A percentile compares a stretch with the other conserved stretches of the same genome.
phyloP scores from a whole-genome alignment of 2,329 filamentous ascomycete genomes.

The Stemphylium beticola region DNA sequence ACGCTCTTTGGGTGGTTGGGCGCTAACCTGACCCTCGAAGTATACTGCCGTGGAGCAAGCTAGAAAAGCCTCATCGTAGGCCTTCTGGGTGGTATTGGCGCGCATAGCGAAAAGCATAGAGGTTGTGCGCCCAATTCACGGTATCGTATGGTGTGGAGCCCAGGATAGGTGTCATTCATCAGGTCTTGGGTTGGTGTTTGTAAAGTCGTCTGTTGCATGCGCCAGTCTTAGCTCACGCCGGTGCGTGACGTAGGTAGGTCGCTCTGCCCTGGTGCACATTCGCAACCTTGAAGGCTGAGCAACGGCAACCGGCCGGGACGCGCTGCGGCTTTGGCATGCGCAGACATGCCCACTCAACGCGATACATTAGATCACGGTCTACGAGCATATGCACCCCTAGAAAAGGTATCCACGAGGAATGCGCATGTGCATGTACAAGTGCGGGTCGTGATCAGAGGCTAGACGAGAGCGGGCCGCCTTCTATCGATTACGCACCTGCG shows the following conservation, averaged over 20 bases:
- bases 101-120: slow-evolving; percentile 50
- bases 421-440: slow-evolving; percentile 30
- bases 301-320: slow-evolving; percentile 21
- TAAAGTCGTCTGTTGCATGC: slow-evolving; percentile 27
- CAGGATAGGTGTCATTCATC: slow-evolving; percentile 13
- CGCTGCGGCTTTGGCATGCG: slow-evolving; percentile 8
- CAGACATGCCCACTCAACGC: not conserved
- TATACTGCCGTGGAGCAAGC: slow-evolving; percentile 95
- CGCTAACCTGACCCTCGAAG: slow-evolving; percentile 83
- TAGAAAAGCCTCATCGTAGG: slow-evolving; percentile 94
- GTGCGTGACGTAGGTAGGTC: slow-evolving; percentile 44
- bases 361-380: not conserved
- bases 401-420: slow-evolving; percentile 6
- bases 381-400: not conserved
- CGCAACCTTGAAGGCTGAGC: slow-evolving; percentile 21
- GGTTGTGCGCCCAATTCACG: slow-evolving; percentile 9
- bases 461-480: slow-evolving; percentile 22
- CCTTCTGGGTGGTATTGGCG: slow-evolving; percentile 84
- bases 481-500: slow-evolving; percentile 44
- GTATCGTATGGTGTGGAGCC: slow-evolving; percentile 53
- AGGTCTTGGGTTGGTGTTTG: slow-evolving; percentile 22
- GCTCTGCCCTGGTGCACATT: slow-evolving; percentile 18
- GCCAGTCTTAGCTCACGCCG: slow-evolving; percentile 31
- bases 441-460: slow-evolving; percentile 27
- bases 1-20: slow-evolving; percentile 2